phyloP scores from a whole-genome alignment of 352 stramenopile species.

The Thraustochytrium striatum region DNA sequence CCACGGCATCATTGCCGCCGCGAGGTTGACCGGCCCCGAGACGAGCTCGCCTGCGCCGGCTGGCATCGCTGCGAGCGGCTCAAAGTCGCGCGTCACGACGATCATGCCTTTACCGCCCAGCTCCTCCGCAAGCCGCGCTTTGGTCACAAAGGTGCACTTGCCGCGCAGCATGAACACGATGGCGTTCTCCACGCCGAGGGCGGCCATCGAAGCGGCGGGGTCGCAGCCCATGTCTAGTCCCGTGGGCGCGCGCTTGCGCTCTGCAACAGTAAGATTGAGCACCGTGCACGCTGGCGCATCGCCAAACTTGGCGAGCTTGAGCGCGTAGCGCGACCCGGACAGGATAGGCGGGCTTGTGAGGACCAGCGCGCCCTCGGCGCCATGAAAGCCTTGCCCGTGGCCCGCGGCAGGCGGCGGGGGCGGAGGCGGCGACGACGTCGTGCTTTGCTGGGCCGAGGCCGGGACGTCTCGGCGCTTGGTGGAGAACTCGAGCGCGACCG shows the following conservation, averaged over 20 bases:
- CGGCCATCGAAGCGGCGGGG: not conserved
- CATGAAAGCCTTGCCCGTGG: not conserved
- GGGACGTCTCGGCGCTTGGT: not conserved
- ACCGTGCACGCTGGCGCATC: not conserved
- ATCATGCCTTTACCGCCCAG: not conserved
- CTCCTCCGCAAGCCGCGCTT: not conserved
- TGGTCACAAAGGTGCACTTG: conserved; percentile 41
- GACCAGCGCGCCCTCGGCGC: conserved; percentile 26
- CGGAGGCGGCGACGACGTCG: not conserved
- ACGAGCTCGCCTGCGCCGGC: conserved; percentile 32
- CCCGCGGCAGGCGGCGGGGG: not conserved
- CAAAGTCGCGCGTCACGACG: conserved; percentile 38
- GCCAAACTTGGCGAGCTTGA: conserved; percentile 2
- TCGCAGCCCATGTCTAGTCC: conserved; percentile 9
- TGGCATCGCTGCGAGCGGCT: conserved; percentile 22
- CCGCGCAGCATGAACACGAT: conserved; percentile 36
- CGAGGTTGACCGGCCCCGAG: not conserved
- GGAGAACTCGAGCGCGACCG: not conserved
- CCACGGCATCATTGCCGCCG: conserved; percentile 26
- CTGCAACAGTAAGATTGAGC: conserved; percentile 1
- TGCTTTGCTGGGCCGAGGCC: not conserved
- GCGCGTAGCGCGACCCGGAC: not conserved
- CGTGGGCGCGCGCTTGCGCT: not conserved
- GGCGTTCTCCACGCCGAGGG: not conserved
- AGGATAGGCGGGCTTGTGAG: conserved; percentile 13